Evolutionary conservation across 768 basidiomycete species (phyloP).

Genomic region (Tremella fuciformis): DNA sequence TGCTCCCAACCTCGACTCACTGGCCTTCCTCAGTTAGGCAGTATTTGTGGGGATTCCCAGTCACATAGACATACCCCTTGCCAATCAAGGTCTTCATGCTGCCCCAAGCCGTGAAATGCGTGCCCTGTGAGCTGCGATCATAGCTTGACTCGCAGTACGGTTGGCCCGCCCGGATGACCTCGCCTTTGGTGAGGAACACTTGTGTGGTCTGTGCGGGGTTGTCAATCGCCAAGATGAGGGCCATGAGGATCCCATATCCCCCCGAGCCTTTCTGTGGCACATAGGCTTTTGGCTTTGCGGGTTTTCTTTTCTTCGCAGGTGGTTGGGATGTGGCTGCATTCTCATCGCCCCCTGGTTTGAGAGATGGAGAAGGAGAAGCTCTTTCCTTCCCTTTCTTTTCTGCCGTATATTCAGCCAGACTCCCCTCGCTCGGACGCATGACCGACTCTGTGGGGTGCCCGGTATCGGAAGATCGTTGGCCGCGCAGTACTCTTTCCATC

Average conservation of each 20-base stretch:
- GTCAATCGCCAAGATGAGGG: conserved; percentile 45
- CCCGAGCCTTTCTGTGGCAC: conserved; percentile 42
- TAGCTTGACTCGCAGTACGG: conserved; percentile 39
- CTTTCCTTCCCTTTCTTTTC: conserved; percentile 21
- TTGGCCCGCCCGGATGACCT: conserved; percentile 37
- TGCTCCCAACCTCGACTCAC: conserved; percentile 28
- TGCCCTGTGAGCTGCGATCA: conserved; percentile 38
- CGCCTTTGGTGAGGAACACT: conserved; percentile 41
- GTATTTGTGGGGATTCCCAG: conserved; percentile 42
- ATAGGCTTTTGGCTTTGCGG: conserved; percentile 34
- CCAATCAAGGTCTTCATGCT: conserved; percentile 41
- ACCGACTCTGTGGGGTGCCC: conserved; percentile 33
- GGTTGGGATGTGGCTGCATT: neutral
- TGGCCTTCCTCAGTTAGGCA: conserved; percentile 48
- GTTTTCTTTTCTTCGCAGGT: conserved; percentile 18
- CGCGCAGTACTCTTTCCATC: conserved; percentile 33
- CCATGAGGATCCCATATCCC: conserved; percentile 45
- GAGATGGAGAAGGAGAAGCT: conserved; percentile 12
- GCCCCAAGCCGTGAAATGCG: conserved; percentile 44
- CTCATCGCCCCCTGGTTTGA: neutral
- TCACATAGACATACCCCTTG: conserved; percentile 44
- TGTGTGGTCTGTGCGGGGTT: conserved; percentile 32
- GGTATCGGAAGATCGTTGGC: conserved; percentile 35
- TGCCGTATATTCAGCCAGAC: neutral
- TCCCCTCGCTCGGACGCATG: neutral